Evolutionary conservation across 2,329 filamentous ascomycete genomes (phyloP).

Genomic region (Penicillium sp.): DNA sequence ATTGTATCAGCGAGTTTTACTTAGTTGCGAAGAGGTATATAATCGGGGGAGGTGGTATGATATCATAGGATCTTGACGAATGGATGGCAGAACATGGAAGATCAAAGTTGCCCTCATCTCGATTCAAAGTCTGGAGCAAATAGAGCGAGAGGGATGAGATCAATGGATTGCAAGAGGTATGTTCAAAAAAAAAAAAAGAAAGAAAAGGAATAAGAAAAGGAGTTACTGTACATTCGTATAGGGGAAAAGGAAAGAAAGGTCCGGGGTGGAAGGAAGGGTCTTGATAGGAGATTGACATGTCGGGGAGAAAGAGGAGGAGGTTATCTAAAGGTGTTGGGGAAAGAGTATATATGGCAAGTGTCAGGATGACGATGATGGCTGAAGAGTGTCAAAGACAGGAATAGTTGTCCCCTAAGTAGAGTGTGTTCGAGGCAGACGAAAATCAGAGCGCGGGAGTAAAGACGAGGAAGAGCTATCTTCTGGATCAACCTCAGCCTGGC

Average conservation of each 20-base stretch:
- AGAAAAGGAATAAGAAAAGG: no score
- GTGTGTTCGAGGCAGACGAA: constrained; percentile 1
- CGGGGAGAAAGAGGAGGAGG: background rate
- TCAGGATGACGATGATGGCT: constrained; percentile 10
- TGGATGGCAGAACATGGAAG: background rate
- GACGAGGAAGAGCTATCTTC: constrained; percentile 14
- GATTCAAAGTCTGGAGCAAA: background rate
- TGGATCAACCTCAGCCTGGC: constrained; percentile 1
- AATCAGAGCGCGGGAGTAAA: constrained; percentile 14
- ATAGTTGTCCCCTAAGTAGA: background rate
- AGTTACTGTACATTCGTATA: constrained; percentile 17
- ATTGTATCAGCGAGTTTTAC: background rate
- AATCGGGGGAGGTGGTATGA: constrained; percentile 13
- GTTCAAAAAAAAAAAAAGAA: background rate
- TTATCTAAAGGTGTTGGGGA: background rate
- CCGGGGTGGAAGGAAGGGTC: no score
- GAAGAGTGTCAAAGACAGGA: background rate
- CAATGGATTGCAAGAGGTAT: background rate
- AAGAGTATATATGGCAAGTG: background rate
- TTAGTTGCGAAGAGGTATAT: constrained; percentile 2
- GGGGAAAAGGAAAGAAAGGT: background rate
- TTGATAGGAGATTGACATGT: background rate
- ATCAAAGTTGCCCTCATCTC: background rate
- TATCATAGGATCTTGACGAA: constrained; percentile 12
- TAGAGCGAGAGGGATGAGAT: background rate